Conservation (phyloP, 495 filamentous ascomycete genomes). For the Choiromyces venosus region DNA sequence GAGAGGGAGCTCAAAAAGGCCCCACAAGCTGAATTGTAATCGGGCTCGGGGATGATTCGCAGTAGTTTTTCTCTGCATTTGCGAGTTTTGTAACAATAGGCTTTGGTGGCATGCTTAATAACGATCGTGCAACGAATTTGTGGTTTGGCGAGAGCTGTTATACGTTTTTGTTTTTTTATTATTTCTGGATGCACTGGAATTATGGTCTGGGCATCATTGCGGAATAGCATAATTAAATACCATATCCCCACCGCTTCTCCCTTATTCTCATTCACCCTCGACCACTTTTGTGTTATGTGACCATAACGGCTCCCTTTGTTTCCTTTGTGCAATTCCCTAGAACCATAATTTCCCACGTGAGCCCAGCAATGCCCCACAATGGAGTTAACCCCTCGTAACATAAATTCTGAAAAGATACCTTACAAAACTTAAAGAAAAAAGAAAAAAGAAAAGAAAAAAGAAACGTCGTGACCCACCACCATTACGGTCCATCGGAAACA, state of each 20-base stretch:
- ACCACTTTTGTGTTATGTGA: background rate
- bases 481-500: background rate
- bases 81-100: background rate
- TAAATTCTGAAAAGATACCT: background rate
- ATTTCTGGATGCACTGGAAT: background rate
- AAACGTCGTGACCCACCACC: background rate
- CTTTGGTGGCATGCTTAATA: background rate
- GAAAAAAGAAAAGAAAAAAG: no score
- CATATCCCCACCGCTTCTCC: background rate
- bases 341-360: background rate
- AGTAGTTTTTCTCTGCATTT: background rate
- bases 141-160: background rate
- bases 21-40: slow-evolving; percentile 17
- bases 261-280: background rate
- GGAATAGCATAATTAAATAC: background rate
- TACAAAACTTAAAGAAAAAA: no score
- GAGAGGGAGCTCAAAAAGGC: slow-evolving; percentile 63
- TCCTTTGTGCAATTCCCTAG: background rate
- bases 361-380: background rate
- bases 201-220: background rate
- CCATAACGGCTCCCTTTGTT: background rate
- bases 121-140: background rate
- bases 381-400: background rate
- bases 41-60: background rate
- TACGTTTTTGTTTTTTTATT: background rate